Conservation (phyloP, 129 eudicot genomes). For the Cynara cardunculus region DNA sequence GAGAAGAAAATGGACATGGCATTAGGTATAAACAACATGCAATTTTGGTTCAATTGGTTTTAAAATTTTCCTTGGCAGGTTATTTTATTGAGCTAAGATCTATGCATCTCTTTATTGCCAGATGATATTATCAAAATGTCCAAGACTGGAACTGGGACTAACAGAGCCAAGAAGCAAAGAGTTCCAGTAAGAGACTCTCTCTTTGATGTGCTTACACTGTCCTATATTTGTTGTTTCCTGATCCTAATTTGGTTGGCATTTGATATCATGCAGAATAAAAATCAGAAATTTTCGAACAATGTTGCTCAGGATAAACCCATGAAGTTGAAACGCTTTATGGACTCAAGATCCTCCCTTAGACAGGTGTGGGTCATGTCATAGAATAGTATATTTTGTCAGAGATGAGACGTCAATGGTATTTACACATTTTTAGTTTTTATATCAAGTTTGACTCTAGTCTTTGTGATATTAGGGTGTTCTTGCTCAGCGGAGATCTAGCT, state of each 20-base stretch:
- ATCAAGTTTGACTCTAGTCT: background rate
- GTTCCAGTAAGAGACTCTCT: constrained; percentile 49
- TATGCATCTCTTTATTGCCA: constrained; percentile 12
- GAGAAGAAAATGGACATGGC: constrained; percentile 98
- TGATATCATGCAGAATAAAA: constrained; percentile 52
- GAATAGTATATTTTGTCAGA: background rate
- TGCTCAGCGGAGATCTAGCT: constrained; percentile 76
- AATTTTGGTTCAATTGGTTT: background rate
- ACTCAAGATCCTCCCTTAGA: constrained; percentile 78
- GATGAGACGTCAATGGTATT: background rate
- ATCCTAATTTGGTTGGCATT: background rate
- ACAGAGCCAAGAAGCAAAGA: constrained; percentile 63
- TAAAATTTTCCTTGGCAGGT: background rate
- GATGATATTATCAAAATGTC: constrained; percentile 98
- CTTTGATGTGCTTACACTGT: background rate
- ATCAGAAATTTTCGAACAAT: constrained; percentile 40
- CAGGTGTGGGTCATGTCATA: constrained; percentile 46
- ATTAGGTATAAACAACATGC: constrained; percentile 45
- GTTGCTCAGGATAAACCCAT: constrained; percentile 50
- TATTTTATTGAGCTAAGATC: background rate
- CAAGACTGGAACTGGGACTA: constrained; percentile 36
- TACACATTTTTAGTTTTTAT: background rate
- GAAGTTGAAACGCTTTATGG: constrained; percentile 59
- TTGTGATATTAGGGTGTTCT: constrained; percentile 59
- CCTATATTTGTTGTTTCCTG: background rate